Conservation (phyloP, 192 early-diverging fungal species). For the Chytriomyces sp. region DNA sequence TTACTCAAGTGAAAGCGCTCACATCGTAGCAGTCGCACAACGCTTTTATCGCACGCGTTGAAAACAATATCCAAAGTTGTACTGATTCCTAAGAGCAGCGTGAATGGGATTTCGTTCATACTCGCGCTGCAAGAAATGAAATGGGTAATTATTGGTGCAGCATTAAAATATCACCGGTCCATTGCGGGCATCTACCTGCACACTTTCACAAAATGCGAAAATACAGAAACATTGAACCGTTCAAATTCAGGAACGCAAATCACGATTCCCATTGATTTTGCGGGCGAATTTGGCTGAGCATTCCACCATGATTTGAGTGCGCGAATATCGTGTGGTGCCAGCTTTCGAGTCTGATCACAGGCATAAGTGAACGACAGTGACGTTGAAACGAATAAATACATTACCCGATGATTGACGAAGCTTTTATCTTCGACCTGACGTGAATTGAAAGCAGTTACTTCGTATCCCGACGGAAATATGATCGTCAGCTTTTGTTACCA, state of each 20-base stretch:
- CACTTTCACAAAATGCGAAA: constrained; percentile 78
- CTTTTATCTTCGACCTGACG: neutral
- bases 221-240: constrained; percentile 70
- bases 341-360: neutral
- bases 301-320: constrained; percentile 7
- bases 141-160: neutral
- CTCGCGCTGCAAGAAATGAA: constrained; percentile 63
- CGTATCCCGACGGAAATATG: too few relatives aligned
- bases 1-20: constrained; percentile 83
- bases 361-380: too few relatives aligned
- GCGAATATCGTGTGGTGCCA: constrained; percentile 11
- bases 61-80: constrained; percentile 83
- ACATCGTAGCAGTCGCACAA: constrained; percentile 71
- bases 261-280: constrained; percentile 48
- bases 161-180: neutral
- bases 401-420: neutral
- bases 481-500: too few relatives aligned
- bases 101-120: constrained; percentile 72
- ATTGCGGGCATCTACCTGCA: constrained; percentile 54
- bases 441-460: neutral
- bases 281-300: neutral
- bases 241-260: constrained; percentile 89
- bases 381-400: too few relatives aligned
- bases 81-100: constrained; percentile 83
- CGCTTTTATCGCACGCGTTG: constrained; percentile 77